Conservation (phyloP, 805 yeast genomes). For the Kuraishia floccosa region DNA sequence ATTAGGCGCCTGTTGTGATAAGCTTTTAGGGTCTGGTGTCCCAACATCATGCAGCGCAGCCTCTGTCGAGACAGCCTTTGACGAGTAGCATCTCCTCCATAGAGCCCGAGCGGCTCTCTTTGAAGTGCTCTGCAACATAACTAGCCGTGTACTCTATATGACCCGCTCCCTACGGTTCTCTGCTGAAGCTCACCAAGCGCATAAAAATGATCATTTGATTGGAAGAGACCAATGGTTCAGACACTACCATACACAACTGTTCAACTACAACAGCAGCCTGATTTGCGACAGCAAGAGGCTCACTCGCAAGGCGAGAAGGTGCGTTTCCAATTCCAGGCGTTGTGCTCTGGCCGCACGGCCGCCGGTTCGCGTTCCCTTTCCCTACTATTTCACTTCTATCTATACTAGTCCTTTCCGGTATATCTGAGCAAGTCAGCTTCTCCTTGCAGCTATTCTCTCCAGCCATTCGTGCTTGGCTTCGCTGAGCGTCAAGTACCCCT, state of each 20-base stretch:
- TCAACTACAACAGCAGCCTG: not conserved
- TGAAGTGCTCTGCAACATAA: not conserved
- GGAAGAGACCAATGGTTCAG: not conserved
- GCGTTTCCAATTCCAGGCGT: too few relatives aligned
- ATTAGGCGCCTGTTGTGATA: conserved; percentile 66
- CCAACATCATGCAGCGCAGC: conserved; percentile 8
- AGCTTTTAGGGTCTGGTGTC: conserved; percentile 11
- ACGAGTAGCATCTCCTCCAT: not conserved
- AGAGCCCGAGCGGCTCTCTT: not conserved
- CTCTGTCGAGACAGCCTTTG: not conserved
- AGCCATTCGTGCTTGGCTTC: too few relatives aligned
- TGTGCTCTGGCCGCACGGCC: too few relatives aligned
- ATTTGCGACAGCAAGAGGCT: too few relatives aligned
- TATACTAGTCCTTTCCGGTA: too few relatives aligned
- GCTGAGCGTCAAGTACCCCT: too few relatives aligned
- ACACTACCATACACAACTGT: not conserved
- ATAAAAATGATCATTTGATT: not conserved
- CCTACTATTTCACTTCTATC: too few relatives aligned
- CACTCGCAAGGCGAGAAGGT: too few relatives aligned
- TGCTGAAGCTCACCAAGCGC: not conserved
- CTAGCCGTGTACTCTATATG: not conserved
- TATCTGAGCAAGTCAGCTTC: too few relatives aligned
- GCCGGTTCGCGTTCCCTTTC: too few relatives aligned
- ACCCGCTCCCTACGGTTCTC: not conserved
- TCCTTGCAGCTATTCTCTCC: too few relatives aligned